These are phyloP conservation scores for Rhodotorula taiwanensis DNA, from an alignment of 768 basidiomycete species.

Conservation along the genomic window DNA sequence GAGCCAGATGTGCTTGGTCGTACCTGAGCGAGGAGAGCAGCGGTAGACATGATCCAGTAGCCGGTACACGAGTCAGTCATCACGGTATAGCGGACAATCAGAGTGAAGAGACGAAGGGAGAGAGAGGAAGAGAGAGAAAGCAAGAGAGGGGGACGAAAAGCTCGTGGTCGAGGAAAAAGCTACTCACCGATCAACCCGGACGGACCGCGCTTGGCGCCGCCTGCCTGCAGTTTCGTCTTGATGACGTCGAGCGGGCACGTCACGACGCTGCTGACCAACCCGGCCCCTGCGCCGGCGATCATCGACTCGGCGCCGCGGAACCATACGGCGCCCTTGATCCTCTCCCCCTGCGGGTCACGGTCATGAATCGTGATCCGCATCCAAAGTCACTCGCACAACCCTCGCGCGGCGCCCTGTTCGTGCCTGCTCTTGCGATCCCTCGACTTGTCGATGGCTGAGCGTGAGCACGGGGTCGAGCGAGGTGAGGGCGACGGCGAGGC, in stretches of 20 bases:
- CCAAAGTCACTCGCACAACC: too few relatives aligned
- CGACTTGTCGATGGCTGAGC: too few relatives aligned
- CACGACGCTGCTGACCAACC: constrained; percentile 81
- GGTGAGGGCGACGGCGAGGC: too few relatives aligned
- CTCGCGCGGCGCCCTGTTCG: too few relatives aligned
- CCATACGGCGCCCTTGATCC: constrained; percentile 17
- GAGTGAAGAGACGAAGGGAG: constrained; percentile 1
- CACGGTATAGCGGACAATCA: neutral
- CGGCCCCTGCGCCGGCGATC: constrained; percentile 85
- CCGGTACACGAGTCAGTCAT: neutral
- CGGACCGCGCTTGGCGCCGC: constrained; percentile 48
- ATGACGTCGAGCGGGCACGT: constrained; percentile 97
- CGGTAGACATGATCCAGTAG: too few relatives aligned
- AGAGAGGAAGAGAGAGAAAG: neutral
- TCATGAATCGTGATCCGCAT: constrained; percentile 34
- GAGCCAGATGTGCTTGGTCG: constrained; percentile 54
- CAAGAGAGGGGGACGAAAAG: neutral
- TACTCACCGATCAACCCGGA: constrained; percentile 66
- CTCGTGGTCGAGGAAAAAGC: too few relatives aligned
- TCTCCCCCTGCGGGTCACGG: constrained; percentile 23
- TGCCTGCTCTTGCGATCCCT: too few relatives aligned
- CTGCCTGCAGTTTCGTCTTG: constrained; percentile 97
- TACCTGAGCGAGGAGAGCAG: constrained; percentile 47
- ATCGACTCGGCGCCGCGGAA: constrained; percentile 44
- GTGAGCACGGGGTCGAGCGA: too few relatives aligned